A percentile compares a stretch with the other conserved stretches of the same genome.
Evolutionary conservation across 768 basidiomycete genomes (phyloP).

Genomic region (Royoungia palumana): DNA sequence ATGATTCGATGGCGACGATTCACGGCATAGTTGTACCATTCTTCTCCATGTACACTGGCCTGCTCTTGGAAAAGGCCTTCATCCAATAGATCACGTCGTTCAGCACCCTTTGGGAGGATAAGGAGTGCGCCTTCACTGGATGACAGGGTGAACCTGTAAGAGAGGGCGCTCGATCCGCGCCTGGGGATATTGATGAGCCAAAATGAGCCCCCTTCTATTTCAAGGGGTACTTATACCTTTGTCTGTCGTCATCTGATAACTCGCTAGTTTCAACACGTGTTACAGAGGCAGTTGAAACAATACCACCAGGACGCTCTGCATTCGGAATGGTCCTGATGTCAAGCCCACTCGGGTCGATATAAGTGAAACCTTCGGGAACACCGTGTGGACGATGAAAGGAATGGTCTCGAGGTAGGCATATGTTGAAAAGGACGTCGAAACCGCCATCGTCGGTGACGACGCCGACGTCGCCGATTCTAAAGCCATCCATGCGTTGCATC

Average conservation of each 20-base stretch:
- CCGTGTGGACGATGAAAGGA: slow-evolving; percentile 7
- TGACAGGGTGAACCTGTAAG: slow-evolving; percentile 13
- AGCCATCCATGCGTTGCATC: slow-evolving; percentile 22
- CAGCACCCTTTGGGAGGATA: slow-evolving; percentile 31
- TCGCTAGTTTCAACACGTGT: not conserved
- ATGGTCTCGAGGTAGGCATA: slow-evolving; percentile 30
- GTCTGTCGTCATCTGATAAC: not conserved
- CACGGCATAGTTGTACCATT: slow-evolving; percentile 28
- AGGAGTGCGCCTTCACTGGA: slow-evolving; percentile 31
- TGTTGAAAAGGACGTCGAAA: slow-evolving; percentile 36
- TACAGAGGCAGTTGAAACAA: slow-evolving; percentile 13
- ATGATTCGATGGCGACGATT: slow-evolving; percentile 8
- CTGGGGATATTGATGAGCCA: not conserved
- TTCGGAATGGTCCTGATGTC: slow-evolving; percentile 4
- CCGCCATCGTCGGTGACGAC: slow-evolving; percentile 26
- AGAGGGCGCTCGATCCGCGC: not conserved
- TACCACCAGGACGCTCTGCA: slow-evolving; percentile 6
- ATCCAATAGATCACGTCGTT: slow-evolving; percentile 22
- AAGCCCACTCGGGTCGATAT: slow-evolving; percentile 7
- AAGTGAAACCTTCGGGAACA: slow-evolving; percentile 26
- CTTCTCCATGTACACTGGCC: slow-evolving; percentile 17
- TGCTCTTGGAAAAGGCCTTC: slow-evolving; percentile 19
- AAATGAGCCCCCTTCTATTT: not conserved
- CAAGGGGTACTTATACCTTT: not conserved
- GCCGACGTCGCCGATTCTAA: slow-evolving; percentile 35